Conservation (phyloP, 257 asterid species). For the Solanum lycopersicoides region DNA sequence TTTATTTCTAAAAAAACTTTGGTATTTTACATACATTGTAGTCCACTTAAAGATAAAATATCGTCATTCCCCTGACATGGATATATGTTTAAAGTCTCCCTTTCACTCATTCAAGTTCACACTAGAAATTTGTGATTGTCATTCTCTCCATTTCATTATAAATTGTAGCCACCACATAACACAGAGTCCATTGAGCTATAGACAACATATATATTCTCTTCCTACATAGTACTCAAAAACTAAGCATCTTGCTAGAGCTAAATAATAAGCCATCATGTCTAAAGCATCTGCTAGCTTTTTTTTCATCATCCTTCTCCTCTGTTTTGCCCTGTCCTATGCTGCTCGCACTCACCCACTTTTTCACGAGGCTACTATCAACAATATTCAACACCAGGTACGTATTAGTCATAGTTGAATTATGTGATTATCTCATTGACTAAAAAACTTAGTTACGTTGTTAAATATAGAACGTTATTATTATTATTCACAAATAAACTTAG, state of each 20-base stretch:
- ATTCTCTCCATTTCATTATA: not conserved
- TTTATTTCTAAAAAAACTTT: not conserved
- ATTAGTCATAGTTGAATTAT: not conserved
- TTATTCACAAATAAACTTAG: too few species aligned
- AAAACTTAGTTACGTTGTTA: too few species aligned
- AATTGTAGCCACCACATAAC: not conserved
- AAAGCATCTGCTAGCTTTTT: constrained; percentile 23
- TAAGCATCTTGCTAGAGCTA: not conserved
- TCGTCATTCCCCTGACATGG: not conserved
- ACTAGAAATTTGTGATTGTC: not conserved
- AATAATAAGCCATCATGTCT: constrained; percentile 28
- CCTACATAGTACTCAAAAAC: not conserved
- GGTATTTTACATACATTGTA: not conserved
- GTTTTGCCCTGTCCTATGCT: constrained; percentile 26
- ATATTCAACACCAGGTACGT: constrained; percentile 5
- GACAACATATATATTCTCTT: not conserved
- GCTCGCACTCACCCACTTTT: constrained; percentile 35
- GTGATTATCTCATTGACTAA: not conserved
- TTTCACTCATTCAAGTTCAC: not conserved
- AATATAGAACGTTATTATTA: not conserved
- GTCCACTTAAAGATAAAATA: not conserved
- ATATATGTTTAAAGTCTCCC: not conserved
- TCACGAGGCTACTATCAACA: not conserved
- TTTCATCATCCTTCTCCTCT: constrained; percentile 32
- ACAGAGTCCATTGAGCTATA: not conserved